phyloP scores from a whole-genome alignment of 176 grass and related monocot species.

The Puya raimondii region DNA sequence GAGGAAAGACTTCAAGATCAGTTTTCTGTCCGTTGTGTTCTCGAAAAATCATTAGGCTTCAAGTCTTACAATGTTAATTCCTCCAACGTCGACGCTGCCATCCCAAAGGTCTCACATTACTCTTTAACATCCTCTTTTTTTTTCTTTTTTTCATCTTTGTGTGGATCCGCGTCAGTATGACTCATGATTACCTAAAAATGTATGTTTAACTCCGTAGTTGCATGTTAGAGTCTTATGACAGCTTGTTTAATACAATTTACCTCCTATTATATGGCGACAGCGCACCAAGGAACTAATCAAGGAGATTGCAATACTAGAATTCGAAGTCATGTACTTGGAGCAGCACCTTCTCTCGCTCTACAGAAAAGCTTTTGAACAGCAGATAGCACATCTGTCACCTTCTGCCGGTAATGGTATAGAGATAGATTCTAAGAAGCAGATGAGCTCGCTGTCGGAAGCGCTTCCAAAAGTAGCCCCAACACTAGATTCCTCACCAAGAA shows the following conservation, averaged over 20 bases:
- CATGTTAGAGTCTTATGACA: too few species aligned
- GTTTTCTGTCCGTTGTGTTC: slow-evolving; percentile 44
- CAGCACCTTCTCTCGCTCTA: slow-evolving; percentile 72
- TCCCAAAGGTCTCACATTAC: slow-evolving; percentile 49
- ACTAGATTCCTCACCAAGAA: slow-evolving; percentile 31
- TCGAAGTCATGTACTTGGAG: slow-evolving; percentile 94
- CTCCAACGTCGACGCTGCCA: slow-evolving; percentile 27
- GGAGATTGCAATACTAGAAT: slow-evolving; percentile 83
- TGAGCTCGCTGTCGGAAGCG: slow-evolving; percentile 32
- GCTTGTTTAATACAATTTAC: neutral
- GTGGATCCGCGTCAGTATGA: neutral
- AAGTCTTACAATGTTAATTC: slow-evolving; percentile 32
- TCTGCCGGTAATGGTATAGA: neutral
- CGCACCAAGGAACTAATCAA: slow-evolving; percentile 66
- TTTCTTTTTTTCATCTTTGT: neutral
- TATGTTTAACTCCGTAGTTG: neutral
- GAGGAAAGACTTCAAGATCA: slow-evolving; percentile 76
- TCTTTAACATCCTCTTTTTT: neutral
- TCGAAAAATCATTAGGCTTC: slow-evolving; percentile 71
- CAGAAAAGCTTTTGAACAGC: slow-evolving; percentile 63
- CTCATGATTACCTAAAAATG: neutral
- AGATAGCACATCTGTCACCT: slow-evolving; percentile 28
- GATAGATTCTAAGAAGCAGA: slow-evolving; percentile 14
- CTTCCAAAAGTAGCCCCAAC: slow-evolving; percentile 22
- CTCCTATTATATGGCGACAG: slow-evolving; percentile 36